phyloP scores from a whole-genome alignment of 2,329 filamentous ascomycete genomes.

The Polytolypa hystricis region DNA sequence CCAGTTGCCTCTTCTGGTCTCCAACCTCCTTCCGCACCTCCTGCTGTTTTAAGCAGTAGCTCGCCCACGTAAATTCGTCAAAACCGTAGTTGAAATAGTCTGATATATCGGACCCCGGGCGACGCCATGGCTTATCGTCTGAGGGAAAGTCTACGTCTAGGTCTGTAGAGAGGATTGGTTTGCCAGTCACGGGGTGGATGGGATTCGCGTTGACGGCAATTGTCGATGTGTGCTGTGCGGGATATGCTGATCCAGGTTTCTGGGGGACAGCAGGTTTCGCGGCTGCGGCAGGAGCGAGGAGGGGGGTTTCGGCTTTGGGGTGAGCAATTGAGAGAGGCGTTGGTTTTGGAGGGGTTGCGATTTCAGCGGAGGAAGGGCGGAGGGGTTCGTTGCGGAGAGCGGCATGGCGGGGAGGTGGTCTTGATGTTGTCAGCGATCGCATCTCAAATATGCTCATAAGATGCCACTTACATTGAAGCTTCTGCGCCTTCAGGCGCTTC shows the following conservation, averaged over 20 bases:
- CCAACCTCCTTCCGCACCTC: constrained; percentile 64
- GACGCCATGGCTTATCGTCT: constrained; percentile 83
- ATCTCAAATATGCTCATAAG: background rate
- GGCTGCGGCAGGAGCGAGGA: constrained; percentile 21
- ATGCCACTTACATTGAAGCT: constrained; percentile 25
- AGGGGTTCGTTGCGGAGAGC: constrained; percentile 25
- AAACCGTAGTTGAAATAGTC: constrained; percentile 99
- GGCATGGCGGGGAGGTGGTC: constrained; percentile 30
- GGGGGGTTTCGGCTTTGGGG: constrained; percentile 19
- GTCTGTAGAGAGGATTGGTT: constrained; percentile 71
- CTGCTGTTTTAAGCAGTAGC: constrained; percentile 85
- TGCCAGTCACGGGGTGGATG: constrained; percentile 58
- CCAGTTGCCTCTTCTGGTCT: constrained; percentile 62
- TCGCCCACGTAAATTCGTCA: constrained; percentile 95
- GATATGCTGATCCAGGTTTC: constrained; percentile 54
- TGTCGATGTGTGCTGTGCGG: constrained; percentile 59
- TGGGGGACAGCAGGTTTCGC: constrained; percentile 30
- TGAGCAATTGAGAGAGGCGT: constrained; percentile 22
- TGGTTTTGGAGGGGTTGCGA: constrained; percentile 21
- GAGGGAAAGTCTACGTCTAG: constrained; percentile 67
- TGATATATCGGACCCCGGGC: constrained; percentile 84
- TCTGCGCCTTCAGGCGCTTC: constrained; percentile 32
- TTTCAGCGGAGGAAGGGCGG: constrained; percentile 25
- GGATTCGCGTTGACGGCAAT: constrained; percentile 79
- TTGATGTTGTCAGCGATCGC: constrained; percentile 13